A percentile compares a stretch with the other conserved stretches of the same genome.
These are phyloP conservation scores for Paraphoma chrysanthemicola DNA, from an alignment of 2,329 filamentous ascomycete species.

Conservation along the genomic window DNA sequence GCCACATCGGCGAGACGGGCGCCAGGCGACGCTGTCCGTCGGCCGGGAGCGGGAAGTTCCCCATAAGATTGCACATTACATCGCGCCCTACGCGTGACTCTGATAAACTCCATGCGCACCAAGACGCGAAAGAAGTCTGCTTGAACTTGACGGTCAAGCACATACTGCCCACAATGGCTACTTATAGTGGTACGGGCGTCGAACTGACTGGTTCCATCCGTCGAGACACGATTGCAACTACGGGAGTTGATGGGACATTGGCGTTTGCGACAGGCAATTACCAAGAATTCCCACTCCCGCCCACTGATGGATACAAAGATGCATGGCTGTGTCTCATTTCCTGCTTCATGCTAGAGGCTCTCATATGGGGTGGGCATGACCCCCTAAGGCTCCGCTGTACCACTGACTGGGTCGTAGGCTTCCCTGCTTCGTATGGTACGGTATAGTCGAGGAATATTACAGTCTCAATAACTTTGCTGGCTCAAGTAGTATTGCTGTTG, in stretches of 20 bases:
- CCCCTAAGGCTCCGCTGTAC: not conserved
- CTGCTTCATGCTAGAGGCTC: constrained; percentile 61
- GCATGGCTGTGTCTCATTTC: constrained; percentile 38
- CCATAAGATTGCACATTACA: not conserved
- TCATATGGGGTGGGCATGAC: constrained; percentile 49
- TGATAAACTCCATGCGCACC: not conserved
- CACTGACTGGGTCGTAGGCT: constrained; percentile 22
- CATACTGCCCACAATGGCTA: constrained; percentile 18
- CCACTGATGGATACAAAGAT: constrained; percentile 38
- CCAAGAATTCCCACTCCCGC: constrained; percentile 30
- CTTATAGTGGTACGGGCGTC: constrained; percentile 15
- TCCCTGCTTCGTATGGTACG: constrained; percentile 41
- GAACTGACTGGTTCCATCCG: constrained; percentile 21
- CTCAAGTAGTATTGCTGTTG: constrained; percentile 39
- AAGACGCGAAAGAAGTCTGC: not conserved
- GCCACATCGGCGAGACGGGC: not conserved
- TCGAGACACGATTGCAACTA: too few species aligned
- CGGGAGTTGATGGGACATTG: too few species aligned
- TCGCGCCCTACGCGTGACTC: constrained; percentile 26
- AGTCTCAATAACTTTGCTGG: constrained; percentile 38
- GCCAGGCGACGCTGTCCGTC: constrained; percentile 6
- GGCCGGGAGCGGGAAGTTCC: not conserved
- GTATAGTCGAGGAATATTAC: constrained; percentile 46
- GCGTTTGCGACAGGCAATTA: not conserved
- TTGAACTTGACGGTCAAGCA: too few species aligned